Evolutionary conservation across 1,284 basidiomycete species (phyloP), one percentile per base, ranked within the genome.

Genomic region (Apiotrichum sp.): DNA sequence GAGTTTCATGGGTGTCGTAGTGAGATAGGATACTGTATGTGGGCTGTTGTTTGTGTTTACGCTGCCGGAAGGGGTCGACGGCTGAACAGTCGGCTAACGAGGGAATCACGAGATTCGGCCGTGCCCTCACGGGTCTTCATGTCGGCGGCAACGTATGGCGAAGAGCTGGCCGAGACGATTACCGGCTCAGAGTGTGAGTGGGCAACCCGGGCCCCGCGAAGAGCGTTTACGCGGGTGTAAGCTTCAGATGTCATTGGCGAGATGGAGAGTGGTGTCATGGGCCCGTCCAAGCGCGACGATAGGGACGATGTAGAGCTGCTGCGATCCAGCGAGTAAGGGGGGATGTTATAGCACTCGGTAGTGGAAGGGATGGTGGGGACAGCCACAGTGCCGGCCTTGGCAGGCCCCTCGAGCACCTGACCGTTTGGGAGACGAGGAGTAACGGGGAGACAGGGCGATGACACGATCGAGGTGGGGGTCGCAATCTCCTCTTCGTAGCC

Each of bases 291-390:
- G 50, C 75, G 13, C 2, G 47, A 39, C 14, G 16, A 72, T 47
- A 76, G 65, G 10, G 76, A 76, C 2, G 75, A 75, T 1, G 69
- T 70, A 6, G 73, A 75, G 42, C 69, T 68, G 34, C 72, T 74
- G 56, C 76, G 70, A 62, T 77, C 76, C 55, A 77, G 69, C 38
- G 68, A 62, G 22, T 74, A 75, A 11, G 69, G 66, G 39, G 64
- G 8, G 44, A 36, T 16, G 11, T 8, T 29, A 32, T 50, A 32
- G 39, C n/a, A 22, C 16, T 47, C 35, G 33, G 34, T 14, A 16
- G 33, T n/a, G 16, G 33, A 11, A 7, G 45, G 45, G n/a, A 47
- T 14, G 4, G 33, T 47, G 14, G 45, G 45, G 8, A 47, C 45
- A 3, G 45, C 22, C 2, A 38, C 52, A 4, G 48, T 43, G 29